These are phyloP conservation scores for Pythium dissotocum DNA, from an alignment of 352 stramenopile species.

Conservation along the genomic window DNA sequence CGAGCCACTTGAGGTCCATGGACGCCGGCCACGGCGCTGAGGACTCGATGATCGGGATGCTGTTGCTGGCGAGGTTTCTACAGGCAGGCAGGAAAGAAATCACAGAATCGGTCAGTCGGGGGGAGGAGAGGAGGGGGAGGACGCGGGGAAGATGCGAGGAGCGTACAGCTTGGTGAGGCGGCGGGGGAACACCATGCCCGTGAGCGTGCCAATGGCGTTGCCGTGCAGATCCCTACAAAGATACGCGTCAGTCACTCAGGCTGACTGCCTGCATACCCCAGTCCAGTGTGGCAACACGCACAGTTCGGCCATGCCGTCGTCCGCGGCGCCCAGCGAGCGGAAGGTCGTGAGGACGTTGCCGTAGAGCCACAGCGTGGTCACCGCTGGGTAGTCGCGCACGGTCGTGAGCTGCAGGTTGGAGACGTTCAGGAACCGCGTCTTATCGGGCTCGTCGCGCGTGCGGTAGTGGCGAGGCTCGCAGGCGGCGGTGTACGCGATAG, in stretches of 20 bases:
- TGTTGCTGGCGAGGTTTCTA: conserved; percentile 27
- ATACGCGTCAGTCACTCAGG: not conserved
- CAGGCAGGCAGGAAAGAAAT: not conserved
- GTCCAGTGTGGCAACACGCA: conserved; percentile 4
- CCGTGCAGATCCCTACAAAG: conserved; percentile 38
- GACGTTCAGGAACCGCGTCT: conserved; percentile 59
- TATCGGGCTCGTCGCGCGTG: conserved; percentile 33
- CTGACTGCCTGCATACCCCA: not conserved
- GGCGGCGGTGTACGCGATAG: conserved; percentile 51
- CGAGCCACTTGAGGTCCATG: conserved; percentile 51
- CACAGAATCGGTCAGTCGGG: not conserved
- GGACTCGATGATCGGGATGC: conserved; percentile 24
- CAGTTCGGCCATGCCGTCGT: conserved; percentile 62
- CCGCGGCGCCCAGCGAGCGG: conserved; percentile 26
- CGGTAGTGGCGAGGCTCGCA: conserved; percentile 48
- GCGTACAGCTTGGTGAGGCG: conserved; percentile 44
- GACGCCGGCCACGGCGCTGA: conserved; percentile 45
- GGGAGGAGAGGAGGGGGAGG: not conserved
- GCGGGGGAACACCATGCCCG: conserved; percentile 36
- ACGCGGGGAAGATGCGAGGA: not conserved
- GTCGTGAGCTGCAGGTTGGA: conserved; percentile 53
- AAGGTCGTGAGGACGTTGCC: conserved; percentile 65
- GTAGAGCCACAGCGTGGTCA: conserved; percentile 54
- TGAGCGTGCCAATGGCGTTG: conserved; percentile 51
- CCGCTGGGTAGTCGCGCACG: conserved; percentile 51